Evolutionary conservation across 768 basidiomycete genomes (phyloP), one percentile per base, ranked within the genome.

Genomic region (Fistulinella prunicolor): DNA sequence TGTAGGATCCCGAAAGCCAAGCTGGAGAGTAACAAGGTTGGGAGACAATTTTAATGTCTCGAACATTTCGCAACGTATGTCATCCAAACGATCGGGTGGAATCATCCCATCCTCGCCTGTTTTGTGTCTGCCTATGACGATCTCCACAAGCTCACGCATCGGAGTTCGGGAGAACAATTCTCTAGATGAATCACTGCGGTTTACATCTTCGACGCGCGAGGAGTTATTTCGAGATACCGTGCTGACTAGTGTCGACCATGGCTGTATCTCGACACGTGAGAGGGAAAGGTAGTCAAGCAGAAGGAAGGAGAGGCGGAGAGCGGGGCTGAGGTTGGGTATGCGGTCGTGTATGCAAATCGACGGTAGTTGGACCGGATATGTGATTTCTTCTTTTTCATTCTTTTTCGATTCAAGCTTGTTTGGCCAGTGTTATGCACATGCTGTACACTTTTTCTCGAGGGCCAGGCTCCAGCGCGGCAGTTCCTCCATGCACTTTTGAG

Each of bases 1-100:
- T 75, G 75, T 38, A 74, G 78, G 1, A 69, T 77, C 4, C 74
- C 77, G 12, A 65, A 58, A 24, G 64, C 78, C 39, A 77, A 73
- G 5, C 68, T 79, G 26, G 64, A 70, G 40, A 76, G 76, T 1
- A 64, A 63, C 30, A 63, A 60, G 28, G 78, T 53, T 77, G 71
- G 68, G 47, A 67, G 14, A 50, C 54, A 6, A 61, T 78, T 10
- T 8, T 4, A 36, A 3, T 63, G 74, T 10, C 46, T 77, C 22
- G 73, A 74, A 12, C 71, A 68, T 49, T 57, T 77, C 37, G 59
- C 61, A 26, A 55, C 60, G 12, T 74, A 71, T 40, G 75, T 70
- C 1, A 58, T 70, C 19, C 58, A 55, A 7, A 65, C 69, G 21
- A 54, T 68, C 38, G 64, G 64, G 6, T 76, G 74, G 74, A 61